These are phyloP conservation scores for Dissophora ornata DNA, from an alignment of 192 early-diverging fungal species.

Conservation along the genomic window DNA sequence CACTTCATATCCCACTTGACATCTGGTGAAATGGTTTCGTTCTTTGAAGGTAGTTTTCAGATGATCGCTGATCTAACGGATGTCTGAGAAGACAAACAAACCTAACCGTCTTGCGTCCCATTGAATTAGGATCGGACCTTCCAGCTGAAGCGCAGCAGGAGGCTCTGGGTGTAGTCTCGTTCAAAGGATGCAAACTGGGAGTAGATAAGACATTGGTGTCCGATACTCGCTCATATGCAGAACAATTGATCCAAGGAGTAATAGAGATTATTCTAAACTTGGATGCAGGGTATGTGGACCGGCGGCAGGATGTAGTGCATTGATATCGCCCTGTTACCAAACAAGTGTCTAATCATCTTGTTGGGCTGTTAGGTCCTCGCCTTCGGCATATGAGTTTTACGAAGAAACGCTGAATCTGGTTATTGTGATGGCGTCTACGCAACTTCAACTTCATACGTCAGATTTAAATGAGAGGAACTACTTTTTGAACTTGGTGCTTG, in stretches of 20 bases:
- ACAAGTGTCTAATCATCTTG: neutral
- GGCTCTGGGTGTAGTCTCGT: constrained; percentile 51
- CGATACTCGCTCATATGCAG: constrained; percentile 63
- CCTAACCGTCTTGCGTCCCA: no score
- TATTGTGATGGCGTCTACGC: constrained; percentile 71
- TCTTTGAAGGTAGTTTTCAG: constrained; percentile 68
- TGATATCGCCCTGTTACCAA: no score
- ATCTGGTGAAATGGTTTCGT: constrained; percentile 61
- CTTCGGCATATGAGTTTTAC: constrained; percentile 74
- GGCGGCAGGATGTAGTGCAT: constrained; percentile 1
- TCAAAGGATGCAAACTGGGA: constrained; percentile 56
- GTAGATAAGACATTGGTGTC: constrained; percentile 54
- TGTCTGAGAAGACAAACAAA: no score
- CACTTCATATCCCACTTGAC: constrained; percentile 72
- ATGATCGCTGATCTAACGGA: no score
- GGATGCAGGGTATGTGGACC: constrained; percentile 61
- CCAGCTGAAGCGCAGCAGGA: constrained; percentile 42
- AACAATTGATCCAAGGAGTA: constrained; percentile 67
- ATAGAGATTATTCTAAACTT: constrained; percentile 65
- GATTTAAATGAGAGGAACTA: constrained; percentile 62
- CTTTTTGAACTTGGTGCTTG: constrained; percentile 73
- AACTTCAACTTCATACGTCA: constrained; percentile 61
- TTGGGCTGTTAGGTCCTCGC: constrained; percentile 49
- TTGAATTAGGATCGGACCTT: constrained; percentile 24
- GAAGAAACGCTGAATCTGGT: constrained; percentile 70